Base-by-base conservation (phyloP, 768 basidiomycete genomes). In the Leccinum longicurvipes region DNA sequence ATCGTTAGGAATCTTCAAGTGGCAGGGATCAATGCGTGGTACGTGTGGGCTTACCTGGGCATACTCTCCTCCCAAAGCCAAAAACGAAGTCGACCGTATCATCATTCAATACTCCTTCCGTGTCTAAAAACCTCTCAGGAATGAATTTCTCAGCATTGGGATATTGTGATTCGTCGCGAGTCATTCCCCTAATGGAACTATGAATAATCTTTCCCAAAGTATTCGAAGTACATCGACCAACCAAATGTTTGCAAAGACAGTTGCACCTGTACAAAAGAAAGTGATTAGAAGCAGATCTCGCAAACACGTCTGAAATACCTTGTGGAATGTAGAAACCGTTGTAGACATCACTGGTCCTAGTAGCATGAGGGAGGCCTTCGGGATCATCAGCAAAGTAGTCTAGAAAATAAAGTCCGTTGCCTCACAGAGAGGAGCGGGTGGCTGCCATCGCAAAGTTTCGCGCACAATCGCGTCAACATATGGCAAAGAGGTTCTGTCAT, bases 311-410 rank as follows among this genome's bases (percentile, higher is more conserved):
- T 3, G 3, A 41, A 15, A 50, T 50, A 57, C 82, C 83, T 57
- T 74, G 73, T 1, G 83, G 82, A 44, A 85, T 84, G 11, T 79
- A 66, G 55, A 79, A 79, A 19, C 75, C 73, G 21, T 71, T 64
- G 59, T 78, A 79, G 12, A 71, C 56, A 47, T 79, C 78, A 53
- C 76, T 75, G 31, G 64, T 58, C 0, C 72, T 74, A 6, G 64
- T 21, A 11, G 58, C 46, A 51, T 71, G 73, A 32, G 57, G 55
- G 41, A 62, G 9, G 1, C 34, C 55, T 58, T 49, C 7, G 29
- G 12, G 31, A 19, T 2, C n/a, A 25, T 61, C n/a, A 61, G 28
- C n/a, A 14, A 47, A n/a, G 3, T 3, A 15, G 1, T 23, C 14
- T 21, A 4, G 10, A 12, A 51, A 4, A 3, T n/a, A 7, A 5